Conservation (phyloP, 2,329 filamentous ascomycete species). For the Plenodomus lindquistii region DNA sequence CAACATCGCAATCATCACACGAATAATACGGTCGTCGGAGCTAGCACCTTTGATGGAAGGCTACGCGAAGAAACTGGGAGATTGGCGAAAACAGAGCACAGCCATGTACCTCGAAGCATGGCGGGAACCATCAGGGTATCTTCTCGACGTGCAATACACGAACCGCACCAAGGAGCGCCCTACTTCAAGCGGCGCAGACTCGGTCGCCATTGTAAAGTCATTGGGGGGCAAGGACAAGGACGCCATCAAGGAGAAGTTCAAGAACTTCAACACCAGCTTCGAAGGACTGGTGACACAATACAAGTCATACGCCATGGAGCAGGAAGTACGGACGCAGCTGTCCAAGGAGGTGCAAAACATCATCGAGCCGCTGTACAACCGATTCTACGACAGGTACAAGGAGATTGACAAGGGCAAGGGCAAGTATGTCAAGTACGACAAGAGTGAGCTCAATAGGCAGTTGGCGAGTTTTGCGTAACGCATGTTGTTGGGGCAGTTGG, state of each 20-base stretch:
- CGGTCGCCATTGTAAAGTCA: slow-evolving; percentile 79
- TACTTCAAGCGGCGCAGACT: slow-evolving; percentile 68
- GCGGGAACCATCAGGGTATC: slow-evolving; percentile 81
- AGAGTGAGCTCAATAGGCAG: slow-evolving; percentile 71
- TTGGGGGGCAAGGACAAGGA: slow-evolving; percentile 91
- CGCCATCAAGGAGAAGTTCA: slow-evolving; percentile 94
- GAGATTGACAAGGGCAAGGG: slow-evolving; percentile 97
- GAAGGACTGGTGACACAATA: slow-evolving; percentile 86
- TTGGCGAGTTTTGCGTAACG: slow-evolving; percentile 53
- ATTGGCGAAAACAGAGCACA: slow-evolving; percentile 85
- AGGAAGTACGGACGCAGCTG: slow-evolving; percentile 80
- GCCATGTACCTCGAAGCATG: slow-evolving; percentile 82
- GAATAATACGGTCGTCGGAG: slow-evolving; percentile 81
- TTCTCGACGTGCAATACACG: slow-evolving; percentile 91
- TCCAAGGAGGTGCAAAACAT: slow-evolving; percentile 85
- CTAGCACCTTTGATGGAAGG: slow-evolving; percentile 69
- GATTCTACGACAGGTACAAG: slow-evolving; percentile 97
- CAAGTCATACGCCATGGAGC: slow-evolving; percentile 85
- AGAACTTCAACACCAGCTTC: slow-evolving; percentile 85
- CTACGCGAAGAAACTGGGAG: slow-evolving; percentile 71
- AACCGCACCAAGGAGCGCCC: slow-evolving; percentile 70
- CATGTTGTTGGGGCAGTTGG: slow-evolving; percentile 18
- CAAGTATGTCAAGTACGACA: slow-evolving; percentile 98
- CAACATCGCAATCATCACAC: slow-evolving; percentile 79
- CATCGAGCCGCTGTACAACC: slow-evolving; percentile 89